Evolutionary conservation across 1,284 basidiomycete species (phyloP).

Genomic region (Malassezia sp.): DNA sequence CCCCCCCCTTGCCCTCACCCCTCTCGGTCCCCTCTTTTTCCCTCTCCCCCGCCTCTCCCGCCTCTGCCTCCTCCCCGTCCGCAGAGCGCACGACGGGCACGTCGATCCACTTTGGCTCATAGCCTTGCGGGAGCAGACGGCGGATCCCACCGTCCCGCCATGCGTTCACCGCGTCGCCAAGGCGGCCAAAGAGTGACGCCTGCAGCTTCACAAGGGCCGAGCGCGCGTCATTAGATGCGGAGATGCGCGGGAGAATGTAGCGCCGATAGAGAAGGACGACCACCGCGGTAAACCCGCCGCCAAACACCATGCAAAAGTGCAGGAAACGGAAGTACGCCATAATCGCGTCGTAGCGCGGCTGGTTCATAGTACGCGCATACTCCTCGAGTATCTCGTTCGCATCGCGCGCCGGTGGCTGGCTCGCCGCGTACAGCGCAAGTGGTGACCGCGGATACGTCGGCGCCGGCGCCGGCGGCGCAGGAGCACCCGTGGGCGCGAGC

Average conservation of each 20-base stretch:
- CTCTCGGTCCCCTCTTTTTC: slow-evolving; percentile 18
- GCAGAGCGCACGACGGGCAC: slow-evolving; percentile 7
- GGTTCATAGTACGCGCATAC: slow-evolving; percentile 6
- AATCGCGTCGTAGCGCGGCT: slow-evolving; percentile 34
- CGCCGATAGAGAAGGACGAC: slow-evolving; percentile 28
- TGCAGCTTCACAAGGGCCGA: slow-evolving; percentile 29
- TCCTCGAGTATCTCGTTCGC: slow-evolving; percentile 14
- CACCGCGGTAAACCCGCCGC: slow-evolving; percentile 32
- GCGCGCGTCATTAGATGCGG: slow-evolving; percentile 29
- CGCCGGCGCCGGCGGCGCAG: slow-evolving; percentile 15
- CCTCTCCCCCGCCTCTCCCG: neutral
- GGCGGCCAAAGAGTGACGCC: slow-evolving; percentile 21
- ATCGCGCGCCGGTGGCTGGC: slow-evolving; percentile 1
- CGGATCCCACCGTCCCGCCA: slow-evolving; percentile 13
- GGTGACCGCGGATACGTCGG: slow-evolving; percentile 37
- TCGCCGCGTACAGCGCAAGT: slow-evolving; percentile 32
- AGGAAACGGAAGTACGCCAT: slow-evolving; percentile 33
- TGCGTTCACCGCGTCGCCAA: slow-evolving; percentile 15
- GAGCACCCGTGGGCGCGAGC: slow-evolving; percentile 9
- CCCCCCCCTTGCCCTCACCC: slow-evolving; percentile 4
- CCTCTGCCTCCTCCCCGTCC: neutral
- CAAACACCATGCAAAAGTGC: slow-evolving; percentile 32
- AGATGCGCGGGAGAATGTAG: slow-evolving; percentile 32
- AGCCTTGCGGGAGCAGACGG: slow-evolving; percentile 5
- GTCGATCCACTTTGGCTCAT: slow-evolving; percentile 13